Evolutionary conservation across 306 rosid genomes (phyloP).

Genomic region (Cicer chorassanicum): DNA sequence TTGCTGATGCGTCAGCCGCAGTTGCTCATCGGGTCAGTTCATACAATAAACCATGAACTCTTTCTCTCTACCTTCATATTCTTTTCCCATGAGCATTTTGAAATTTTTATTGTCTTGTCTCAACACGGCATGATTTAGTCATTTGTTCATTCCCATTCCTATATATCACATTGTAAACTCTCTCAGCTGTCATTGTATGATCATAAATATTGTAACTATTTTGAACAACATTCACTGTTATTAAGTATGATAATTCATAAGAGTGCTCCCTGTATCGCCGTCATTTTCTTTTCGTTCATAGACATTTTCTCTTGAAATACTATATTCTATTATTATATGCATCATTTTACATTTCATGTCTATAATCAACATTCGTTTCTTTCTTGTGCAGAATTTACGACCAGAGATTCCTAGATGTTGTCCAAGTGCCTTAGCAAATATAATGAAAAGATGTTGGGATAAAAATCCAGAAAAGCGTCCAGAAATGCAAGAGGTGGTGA

Average conservation of each 20-base stretch:
- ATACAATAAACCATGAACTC: background rate
- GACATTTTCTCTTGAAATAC: background rate
- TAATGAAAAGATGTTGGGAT: conserved; percentile 81
- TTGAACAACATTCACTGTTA: background rate
- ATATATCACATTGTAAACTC: background rate
- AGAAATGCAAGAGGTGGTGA: conserved; percentile 79
- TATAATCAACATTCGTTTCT: background rate
- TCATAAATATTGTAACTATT: background rate
- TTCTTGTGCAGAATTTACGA: conserved; percentile 57
- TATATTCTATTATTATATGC: background rate
- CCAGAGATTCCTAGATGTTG: conserved; percentile 84
- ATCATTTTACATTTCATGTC: background rate
- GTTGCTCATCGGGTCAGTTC: conserved; percentile 62
- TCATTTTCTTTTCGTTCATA: background rate
- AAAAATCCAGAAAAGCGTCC: conserved; percentile 72
- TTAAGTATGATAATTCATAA: background rate
- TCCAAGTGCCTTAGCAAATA: conserved; percentile 59
- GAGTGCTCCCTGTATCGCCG: background rate
- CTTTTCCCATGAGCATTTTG: conserved; percentile 6
- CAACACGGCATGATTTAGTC: conserved; percentile 1
- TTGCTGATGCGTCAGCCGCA: conserved; percentile 64
- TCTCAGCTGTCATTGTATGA: background rate
- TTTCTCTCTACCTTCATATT: background rate
- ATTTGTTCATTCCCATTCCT: background rate
- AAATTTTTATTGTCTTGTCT: background rate